Base-by-base conservation (phyloP, 345 rosid species). In the Brassica rapa region DNA sequence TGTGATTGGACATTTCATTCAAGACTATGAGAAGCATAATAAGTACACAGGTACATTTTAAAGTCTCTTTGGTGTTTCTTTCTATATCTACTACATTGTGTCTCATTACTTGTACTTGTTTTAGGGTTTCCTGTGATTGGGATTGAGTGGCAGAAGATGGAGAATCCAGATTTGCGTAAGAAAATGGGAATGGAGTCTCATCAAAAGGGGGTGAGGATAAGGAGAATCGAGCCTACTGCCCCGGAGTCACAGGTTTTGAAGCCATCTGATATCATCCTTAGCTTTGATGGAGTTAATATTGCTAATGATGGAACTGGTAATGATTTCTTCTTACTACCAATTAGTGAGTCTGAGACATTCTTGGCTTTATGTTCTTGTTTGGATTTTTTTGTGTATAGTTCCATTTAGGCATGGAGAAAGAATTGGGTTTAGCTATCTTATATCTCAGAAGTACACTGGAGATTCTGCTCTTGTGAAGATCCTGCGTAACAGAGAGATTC, bases 61-160 rank as follows among this genome's bases (percentile, higher is more conserved):
- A 2, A 19, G 37, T 80, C 21, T 35, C 35, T 24, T 14, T 72
- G 46, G 60, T 77, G 60, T 33, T 55, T 69, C 3, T 37, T 37
- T 25, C 29, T 39, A 73, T 66, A 23, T 16, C 61, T 79, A 70
- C 46, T 60, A 51, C 23, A n/a, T n/a, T 25, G 62, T 77, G 77
- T 16, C 61, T 79, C 72, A 53, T 60, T 0, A 57, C 27, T 70
- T 77, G 77, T 16, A 7, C 55, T 25, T 66, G 8, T 62, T 57
- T 59, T 73, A 94, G 98, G 97, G 24, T 90, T 94, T 78, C 97
- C 98, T n/a, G 80, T 90, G 77, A 89, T 94, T 66, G 97, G 97
- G 29, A 87, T 92, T 80, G 98, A 90, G 80, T 94, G 98, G 98
- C 98, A 94, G 85, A 94, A 94, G 86, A 94, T 94, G 96, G 98